Base-by-base conservation (phyloP, 2,329 filamentous ascomycete species). In the Onygena corvina region DNA sequence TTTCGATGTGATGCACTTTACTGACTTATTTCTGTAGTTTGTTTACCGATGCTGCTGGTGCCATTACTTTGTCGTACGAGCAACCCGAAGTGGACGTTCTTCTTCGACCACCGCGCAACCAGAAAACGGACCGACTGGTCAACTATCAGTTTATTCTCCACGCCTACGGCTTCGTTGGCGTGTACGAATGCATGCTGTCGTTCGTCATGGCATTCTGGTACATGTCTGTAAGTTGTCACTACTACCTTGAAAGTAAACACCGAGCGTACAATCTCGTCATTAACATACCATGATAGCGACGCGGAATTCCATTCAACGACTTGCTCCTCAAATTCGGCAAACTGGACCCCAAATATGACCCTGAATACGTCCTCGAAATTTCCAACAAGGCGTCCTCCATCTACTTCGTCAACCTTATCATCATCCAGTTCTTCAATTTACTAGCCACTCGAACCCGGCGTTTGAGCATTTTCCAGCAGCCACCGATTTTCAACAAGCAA, bases 331-430 rank as follows among this genome's bases (percentile, higher is more conserved):
- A 74, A 18, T 86, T 84, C 59, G 80, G 80, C 46, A 58, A 64
- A 2, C 57, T 74, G 3, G 76, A 74, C 7, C 70, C 58, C 50
- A 68, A 61, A 60, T 71, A 77, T 8, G 73, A 76, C 47, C 64
- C 72, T 1, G 76, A 76, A 40, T 75, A 73, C 50, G 77, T 80
- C 58, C 67, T 66, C 0, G 63, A 68, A 23, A 72, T 76, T 53
- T 67, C 83, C 20, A 82, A 81, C 54, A 72, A 76, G 52, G 83
- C 82, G 0, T 82, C 77, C 31, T 84, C 80, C 12, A 81, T 90
- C 52, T 89, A 89, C 64, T 89, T 89, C 58, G 76, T 88, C 56
- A 89, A 81, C 52, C 69, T 90, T 18, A 84, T 90, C 1, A 80
- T 89, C 45, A 86, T 89, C 83, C 77, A 69, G 63, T 74, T 62